A percentile compares a stretch with the other conserved stretches of the same genome.
Conservation (phyloP, 305 asterid species). For the Plantago coronopus region DNA sequence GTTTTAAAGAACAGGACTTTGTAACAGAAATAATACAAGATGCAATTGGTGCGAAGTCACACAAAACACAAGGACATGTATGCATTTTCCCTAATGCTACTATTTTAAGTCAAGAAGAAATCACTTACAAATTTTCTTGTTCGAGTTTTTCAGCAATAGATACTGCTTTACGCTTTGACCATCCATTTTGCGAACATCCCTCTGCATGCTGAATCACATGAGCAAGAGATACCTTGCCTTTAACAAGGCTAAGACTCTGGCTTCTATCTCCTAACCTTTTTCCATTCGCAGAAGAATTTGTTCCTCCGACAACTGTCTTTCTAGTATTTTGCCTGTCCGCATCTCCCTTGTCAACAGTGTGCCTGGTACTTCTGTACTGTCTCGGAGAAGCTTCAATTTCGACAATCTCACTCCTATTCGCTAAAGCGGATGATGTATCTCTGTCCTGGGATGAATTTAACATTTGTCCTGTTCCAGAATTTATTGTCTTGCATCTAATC, state of each 20-base stretch:
- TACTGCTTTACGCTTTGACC: slow-evolving; percentile 89
- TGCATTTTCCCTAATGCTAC: background rate
- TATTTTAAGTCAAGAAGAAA: slow-evolving; percentile 11
- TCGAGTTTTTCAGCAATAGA: slow-evolving; percentile 97
- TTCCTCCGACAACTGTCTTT: slow-evolving; percentile 26
- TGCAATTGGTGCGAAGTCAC: too few relatives aligned
- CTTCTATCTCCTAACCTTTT: slow-evolving; percentile 50
- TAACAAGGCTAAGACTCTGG: slow-evolving; percentile 76
- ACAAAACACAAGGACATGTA: background rate
- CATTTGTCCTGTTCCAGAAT: slow-evolving; percentile 32
- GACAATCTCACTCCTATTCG: slow-evolving; percentile 54
- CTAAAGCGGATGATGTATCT: slow-evolving; percentile 32
- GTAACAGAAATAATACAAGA: too few relatives aligned
- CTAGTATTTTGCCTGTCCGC: slow-evolving; percentile 24
- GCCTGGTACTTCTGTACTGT: slow-evolving; percentile 24
- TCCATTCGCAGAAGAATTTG: slow-evolving; percentile 24
- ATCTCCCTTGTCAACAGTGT: slow-evolving; percentile 22
- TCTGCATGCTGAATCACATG: slow-evolving; percentile 93
- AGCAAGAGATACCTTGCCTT: slow-evolving; percentile 89
- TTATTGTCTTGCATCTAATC: slow-evolving; percentile 61
- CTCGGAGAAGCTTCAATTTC: slow-evolving; percentile 64
- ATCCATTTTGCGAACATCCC: slow-evolving; percentile 65
- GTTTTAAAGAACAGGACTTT: too few relatives aligned
- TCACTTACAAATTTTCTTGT: slow-evolving; percentile 83
- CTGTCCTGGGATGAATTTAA: slow-evolving; percentile 21